Percentiles rank a stretch among this genome's conserved stretches.
phyloP scores from a whole-genome alignment of 352 stramenopile genomes.

The Phytophthora macrochlamydospora region DNA sequence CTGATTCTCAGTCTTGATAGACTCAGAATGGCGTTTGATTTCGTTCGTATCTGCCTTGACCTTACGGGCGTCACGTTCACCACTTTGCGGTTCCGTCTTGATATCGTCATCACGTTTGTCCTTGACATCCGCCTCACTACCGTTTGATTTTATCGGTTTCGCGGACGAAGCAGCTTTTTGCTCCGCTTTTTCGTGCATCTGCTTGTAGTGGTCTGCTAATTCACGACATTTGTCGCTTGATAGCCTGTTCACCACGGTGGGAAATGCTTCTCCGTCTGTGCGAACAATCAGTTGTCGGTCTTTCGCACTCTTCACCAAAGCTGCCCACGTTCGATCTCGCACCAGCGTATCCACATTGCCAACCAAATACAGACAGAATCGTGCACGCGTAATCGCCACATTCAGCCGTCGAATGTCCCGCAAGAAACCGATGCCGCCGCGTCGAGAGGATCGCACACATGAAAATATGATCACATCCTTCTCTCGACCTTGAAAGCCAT shows the following conservation, averaged over 20 bases:
- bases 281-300: slow-evolving; percentile 73
- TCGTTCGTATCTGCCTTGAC: slow-evolving; percentile 1
- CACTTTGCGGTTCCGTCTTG: too few species aligned
- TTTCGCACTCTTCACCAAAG: slow-evolving; percentile 72
- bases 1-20: slow-evolving; percentile 10
- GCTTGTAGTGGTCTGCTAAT: slow-evolving; percentile 59
- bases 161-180: slow-evolving; percentile 34
- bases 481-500: slow-evolving; percentile 98
- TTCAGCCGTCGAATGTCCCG: slow-evolving; percentile 91
- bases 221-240: slow-evolving; percentile 43
- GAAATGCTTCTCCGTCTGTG: slow-evolving; percentile 47
- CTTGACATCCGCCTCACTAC: slow-evolving; percentile 7
- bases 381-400: slow-evolving; percentile 89
- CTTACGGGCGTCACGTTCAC: not conserved
- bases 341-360: slow-evolving; percentile 78
- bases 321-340: slow-evolving; percentile 80
- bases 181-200: slow-evolving; percentile 73
- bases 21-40: slow-evolving; percentile 2
- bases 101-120: not conserved
- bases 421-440: slow-evolving; percentile 90
- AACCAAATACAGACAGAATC: slow-evolving; percentile 89
- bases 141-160: slow-evolving; percentile 20
- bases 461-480: slow-evolving; percentile 99
- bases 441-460: slow-evolving; percentile 87
- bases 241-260: slow-evolving; percentile 42